phyloP scores from a whole-genome alignment of 805 yeast species.

The Ogataea nitratoaversa region DNA sequence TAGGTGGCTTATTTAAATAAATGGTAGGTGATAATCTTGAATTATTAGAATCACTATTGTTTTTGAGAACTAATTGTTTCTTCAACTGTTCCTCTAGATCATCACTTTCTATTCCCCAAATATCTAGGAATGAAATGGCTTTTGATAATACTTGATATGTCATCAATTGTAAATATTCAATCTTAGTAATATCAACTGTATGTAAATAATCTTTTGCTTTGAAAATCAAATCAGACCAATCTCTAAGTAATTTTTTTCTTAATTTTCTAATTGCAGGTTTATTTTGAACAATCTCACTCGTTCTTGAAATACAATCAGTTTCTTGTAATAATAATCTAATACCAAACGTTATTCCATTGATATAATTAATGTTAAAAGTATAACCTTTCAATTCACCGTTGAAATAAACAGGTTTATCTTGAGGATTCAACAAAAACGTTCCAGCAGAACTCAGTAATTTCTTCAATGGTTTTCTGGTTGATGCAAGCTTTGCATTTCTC shows the following conservation, averaged over 20 bases:
- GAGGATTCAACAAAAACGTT: slow-evolving; percentile 60
- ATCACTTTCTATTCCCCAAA: slow-evolving; percentile 68
- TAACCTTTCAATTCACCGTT: slow-evolving; percentile 33
- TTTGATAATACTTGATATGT: slow-evolving; percentile 64
- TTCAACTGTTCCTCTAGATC: slow-evolving; percentile 27
- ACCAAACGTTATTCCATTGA: slow-evolving; percentile 71
- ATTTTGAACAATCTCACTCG: slow-evolving; percentile 63
- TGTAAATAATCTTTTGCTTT: slow-evolving; percentile 73
- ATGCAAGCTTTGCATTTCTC: slow-evolving; percentile 30
- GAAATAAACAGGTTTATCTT: slow-evolving; percentile 39
- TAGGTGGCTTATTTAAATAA: slow-evolving; percentile 50
- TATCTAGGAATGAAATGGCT: slow-evolving; percentile 57
- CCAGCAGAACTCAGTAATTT: slow-evolving; percentile 61
- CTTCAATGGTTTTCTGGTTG: slow-evolving; percentile 48
- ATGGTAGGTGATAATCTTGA: slow-evolving; percentile 32
- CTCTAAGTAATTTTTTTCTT: slow-evolving; percentile 67
- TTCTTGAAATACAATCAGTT: slow-evolving; percentile 72
- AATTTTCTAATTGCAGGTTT: slow-evolving; percentile 57
- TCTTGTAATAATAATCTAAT: slow-evolving; percentile 58
- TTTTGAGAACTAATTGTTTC: slow-evolving; percentile 4
- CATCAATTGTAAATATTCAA: slow-evolving; percentile 59
- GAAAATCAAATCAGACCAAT: slow-evolving; percentile 75
- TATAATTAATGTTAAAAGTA: slow-evolving; percentile 52
- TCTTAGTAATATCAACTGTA: slow-evolving; percentile 51
- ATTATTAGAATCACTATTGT: no score